These are phyloP conservation scores for Parsonsia alboflavescens DNA, from an alignment of 257 asterid genomes.

Conservation along the genomic window DNA sequence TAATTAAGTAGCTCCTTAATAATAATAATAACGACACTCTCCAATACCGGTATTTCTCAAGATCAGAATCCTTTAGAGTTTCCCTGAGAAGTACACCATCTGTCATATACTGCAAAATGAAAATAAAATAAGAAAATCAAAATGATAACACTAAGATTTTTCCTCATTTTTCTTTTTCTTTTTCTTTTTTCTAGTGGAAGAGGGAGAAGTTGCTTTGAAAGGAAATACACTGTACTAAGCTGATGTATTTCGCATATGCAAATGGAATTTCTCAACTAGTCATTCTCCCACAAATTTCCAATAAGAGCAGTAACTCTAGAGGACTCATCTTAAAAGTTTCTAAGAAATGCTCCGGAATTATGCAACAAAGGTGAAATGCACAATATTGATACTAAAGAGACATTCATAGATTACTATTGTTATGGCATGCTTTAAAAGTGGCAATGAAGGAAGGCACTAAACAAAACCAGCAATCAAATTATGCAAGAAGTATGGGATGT, in stretches of 20 bases:
- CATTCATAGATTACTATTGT: neutral
- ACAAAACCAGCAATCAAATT: neutral
- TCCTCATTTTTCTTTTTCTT: neutral
- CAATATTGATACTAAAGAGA: neutral
- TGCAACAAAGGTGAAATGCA: neutral
- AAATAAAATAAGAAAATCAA: neutral
- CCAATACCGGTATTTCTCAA: conserved; percentile 80
- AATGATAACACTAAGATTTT: neutral
- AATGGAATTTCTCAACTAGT: neutral
- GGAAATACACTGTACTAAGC: neutral
- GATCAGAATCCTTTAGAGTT: conserved; percentile 89
- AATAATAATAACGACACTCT: neutral
- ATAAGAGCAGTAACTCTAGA: neutral
- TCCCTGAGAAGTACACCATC: conserved; percentile 98
- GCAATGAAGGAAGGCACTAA: neutral
- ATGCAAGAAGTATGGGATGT: neutral
- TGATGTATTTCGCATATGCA: neutral
- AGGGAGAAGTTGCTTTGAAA: neutral
- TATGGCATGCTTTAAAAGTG: neutral
- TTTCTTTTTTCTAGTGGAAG: neutral
- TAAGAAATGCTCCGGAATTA: neutral
- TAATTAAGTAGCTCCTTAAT: conserved; percentile 13
- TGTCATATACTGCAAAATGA: conserved; percentile 79
- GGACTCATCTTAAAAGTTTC: neutral
- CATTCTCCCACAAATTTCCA: neutral